These are phyloP conservation scores for Sugiyamaella neomexicana DNA, from an alignment of 1,139 yeast genomes.

Conservation along the genomic window DNA sequence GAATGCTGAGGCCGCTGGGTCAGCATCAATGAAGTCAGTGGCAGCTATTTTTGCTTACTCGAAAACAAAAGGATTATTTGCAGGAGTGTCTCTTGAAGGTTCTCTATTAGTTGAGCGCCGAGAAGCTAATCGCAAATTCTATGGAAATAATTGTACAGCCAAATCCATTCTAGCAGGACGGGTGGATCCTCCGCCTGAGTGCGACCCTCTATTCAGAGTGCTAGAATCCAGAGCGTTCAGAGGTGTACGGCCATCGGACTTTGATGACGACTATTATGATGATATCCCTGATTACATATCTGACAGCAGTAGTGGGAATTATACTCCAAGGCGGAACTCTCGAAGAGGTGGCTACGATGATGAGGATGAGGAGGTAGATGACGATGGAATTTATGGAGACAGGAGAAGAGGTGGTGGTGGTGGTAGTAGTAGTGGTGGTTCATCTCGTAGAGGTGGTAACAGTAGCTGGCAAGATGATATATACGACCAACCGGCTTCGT, in stretches of 20 bases:
- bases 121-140: slow-evolving; percentile 93
- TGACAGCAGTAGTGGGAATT: slow-evolving; percentile 27
- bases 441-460: slow-evolving; percentile 19
- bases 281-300: slow-evolving; percentile 64
- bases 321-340: slow-evolving; percentile 25
- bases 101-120: slow-evolving; percentile 93
- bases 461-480: slow-evolving; percentile 77
- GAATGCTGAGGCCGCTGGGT: slow-evolving; percentile 97
- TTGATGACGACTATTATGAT: slow-evolving; percentile 57
- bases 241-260: slow-evolving; percentile 54
- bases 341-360: slow-evolving; percentile 42
- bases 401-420: neutral
- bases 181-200: slow-evolving; percentile 91
- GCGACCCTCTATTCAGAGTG: slow-evolving; percentile 83
- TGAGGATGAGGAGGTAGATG: slow-evolving; percentile 43
- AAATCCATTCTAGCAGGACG: slow-evolving; percentile 78
- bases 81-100: slow-evolving; percentile 96
- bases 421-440: slow-evolving; percentile 20
- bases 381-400: slow-evolving; percentile 35
- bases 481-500: slow-evolving; percentile 52
- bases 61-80: slow-evolving; percentile 93
- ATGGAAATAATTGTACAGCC: slow-evolving; percentile 85
- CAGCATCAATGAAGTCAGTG: slow-evolving; percentile 83
- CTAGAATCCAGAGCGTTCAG: slow-evolving; percentile 84
- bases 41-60: slow-evolving; percentile 94